Evolutionary conservation across 2,329 filamentous ascomycete species (phyloP).

Genomic region (Calonectria montana): DNA sequence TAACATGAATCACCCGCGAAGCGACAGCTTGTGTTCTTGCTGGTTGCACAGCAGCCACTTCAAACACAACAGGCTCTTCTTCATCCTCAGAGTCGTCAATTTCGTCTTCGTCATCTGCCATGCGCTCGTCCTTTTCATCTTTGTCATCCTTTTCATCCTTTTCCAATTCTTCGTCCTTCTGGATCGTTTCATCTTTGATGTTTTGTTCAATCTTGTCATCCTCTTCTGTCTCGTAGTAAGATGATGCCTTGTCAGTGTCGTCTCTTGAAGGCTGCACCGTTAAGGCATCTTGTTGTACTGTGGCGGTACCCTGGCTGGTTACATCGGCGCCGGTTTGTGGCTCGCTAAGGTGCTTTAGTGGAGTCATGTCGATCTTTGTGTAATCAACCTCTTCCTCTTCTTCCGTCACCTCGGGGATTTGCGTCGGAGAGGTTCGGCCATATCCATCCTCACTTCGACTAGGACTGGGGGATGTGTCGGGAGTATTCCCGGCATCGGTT

Average conservation of each 20-base stretch:
- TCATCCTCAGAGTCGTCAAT: conserved; percentile 1
- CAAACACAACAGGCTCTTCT: conserved; percentile 76
- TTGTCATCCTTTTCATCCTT: neutral
- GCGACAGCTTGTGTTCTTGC: conserved; percentile 67
- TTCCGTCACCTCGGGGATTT: conserved; percentile 49
- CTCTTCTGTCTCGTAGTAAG: conserved; percentile 37
- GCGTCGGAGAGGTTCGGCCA: conserved; percentile 54
- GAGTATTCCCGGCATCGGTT: conserved; percentile 65
- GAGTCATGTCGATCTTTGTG: conserved; percentile 66
- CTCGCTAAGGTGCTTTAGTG: conserved; percentile 58
- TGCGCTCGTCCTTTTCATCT: conserved; percentile 50
- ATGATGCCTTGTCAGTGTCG: conserved; percentile 39
- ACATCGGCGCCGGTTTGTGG: conserved; percentile 32
- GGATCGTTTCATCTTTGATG: conserved; percentile 35
- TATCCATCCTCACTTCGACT: conserved; percentile 65
- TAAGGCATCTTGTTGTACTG: conserved; percentile 34
- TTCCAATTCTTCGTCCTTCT: conserved; percentile 42
- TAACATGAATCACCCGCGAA: conserved; percentile 75
- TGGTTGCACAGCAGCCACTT: conserved; percentile 70
- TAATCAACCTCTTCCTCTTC: conserved; percentile 70
- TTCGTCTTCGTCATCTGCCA: conserved; percentile 67
- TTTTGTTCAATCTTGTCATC: conserved; percentile 37
- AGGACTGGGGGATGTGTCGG: conserved; percentile 66
- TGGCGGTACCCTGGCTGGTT: conserved; percentile 36
- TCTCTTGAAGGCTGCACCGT: conserved; percentile 35